Conservation (phyloP, 2,329 filamentous ascomycete genomes). For the Colletotrichum scovillei region DNA sequence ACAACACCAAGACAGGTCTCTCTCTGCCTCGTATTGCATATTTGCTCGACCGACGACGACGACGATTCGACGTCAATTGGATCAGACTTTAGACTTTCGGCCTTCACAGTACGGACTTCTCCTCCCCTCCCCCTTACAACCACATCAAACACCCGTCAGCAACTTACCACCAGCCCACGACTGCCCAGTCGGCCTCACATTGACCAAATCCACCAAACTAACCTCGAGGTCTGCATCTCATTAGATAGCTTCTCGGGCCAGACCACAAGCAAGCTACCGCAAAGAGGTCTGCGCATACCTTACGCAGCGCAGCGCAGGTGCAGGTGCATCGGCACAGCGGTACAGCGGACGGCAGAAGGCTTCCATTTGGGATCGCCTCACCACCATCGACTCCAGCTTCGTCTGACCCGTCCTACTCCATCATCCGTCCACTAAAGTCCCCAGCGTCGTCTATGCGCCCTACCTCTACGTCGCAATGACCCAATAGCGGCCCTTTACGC, state of each 20-base stretch:
- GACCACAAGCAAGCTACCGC: too few species aligned
- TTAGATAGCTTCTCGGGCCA: too few species aligned
- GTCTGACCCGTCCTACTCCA: background rate
- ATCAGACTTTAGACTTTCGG: background rate
- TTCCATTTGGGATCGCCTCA: background rate
- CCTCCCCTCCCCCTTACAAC: background rate
- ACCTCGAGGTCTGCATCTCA: background rate
- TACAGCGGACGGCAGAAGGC: background rate
- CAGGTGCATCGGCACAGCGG: background rate
- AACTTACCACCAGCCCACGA: background rate
- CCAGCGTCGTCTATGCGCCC: constrained; percentile 32
- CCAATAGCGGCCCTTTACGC: constrained; percentile 49
- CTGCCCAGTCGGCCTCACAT: background rate
- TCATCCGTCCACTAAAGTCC: constrained; percentile 20
- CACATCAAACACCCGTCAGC: constrained; percentile 1
- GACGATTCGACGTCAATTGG: background rate
- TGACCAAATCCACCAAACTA: background rate
- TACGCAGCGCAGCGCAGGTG: background rate
- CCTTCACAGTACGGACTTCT: background rate
- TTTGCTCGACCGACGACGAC: background rate
- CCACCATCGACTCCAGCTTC: background rate
- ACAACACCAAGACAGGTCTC: constrained; percentile 3
- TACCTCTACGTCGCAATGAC: constrained; percentile 27
- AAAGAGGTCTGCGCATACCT: background rate
- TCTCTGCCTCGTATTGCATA: background rate